Conservation (phyloP, 768 basidiomycete genomes). For the Amyloporia xantha region DNA sequence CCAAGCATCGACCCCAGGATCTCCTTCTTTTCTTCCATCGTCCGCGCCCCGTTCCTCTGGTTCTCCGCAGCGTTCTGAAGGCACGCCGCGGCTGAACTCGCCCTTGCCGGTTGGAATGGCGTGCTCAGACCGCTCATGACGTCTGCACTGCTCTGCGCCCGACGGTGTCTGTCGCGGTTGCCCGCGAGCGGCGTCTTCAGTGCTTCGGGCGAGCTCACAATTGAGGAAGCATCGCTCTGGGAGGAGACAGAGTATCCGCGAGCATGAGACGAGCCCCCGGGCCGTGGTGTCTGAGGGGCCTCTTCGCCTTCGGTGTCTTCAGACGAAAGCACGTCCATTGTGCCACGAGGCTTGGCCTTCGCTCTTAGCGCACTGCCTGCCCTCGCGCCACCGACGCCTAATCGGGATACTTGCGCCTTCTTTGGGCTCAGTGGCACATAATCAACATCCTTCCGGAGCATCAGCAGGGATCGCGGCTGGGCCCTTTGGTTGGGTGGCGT, state of each 20-base stretch:
- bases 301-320: conserved; percentile 7
- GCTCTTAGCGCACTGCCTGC: conserved; percentile 8
- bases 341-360: neutral
- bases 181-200: conserved; percentile 8
- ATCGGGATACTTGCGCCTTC: conserved; percentile 35
- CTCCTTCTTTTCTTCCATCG: conserved; percentile 80
- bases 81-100: conserved; percentile 11
- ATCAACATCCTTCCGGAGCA: conserved; percentile 68
- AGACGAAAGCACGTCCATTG: conserved; percentile 5
- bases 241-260: conserved; percentile 8
- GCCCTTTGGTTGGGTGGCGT: conserved; percentile 17
- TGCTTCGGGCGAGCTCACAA: neutral
- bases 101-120: conserved; percentile 4
- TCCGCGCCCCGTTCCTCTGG: conserved; percentile 22
- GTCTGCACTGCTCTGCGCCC: conserved; percentile 19
- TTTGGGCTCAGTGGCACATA: conserved; percentile 68
- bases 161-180: conserved; percentile 11
- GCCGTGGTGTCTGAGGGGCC: conserved; percentile 1
- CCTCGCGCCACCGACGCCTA: conserved; percentile 24
- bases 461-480: conserved; percentile 46
- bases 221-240: neutral
- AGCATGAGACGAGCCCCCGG: neutral
- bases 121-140: neutral
- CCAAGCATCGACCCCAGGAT: conserved; percentile 77
- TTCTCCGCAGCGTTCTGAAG: conserved; percentile 18